A percentile compares a stretch with the other conserved stretches of the same genome.
Evolutionary conservation across 2,329 filamentous ascomycete species (phyloP).

Genomic region (Aspergillus jensenii): DNA sequence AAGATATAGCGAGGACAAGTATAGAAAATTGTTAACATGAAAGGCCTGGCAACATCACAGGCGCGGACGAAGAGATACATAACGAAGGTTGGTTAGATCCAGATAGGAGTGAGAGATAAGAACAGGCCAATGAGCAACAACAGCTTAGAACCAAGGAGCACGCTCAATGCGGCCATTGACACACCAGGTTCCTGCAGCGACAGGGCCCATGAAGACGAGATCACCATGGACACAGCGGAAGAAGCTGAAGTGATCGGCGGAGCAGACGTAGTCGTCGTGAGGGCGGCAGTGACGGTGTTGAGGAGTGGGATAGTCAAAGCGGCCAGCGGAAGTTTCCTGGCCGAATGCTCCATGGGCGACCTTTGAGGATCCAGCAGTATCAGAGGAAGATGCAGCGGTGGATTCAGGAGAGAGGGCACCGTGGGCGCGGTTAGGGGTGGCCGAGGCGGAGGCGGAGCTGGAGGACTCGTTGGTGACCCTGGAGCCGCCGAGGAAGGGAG

Average conservation of each 20-base stretch:
- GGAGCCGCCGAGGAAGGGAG: conserved; percentile 30
- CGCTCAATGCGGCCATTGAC: conserved; percentile 24
- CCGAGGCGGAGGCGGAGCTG: conserved; percentile 1
- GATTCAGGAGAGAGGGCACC: neutral
- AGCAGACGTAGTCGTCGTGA: conserved; percentile 34
- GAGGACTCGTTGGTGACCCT: neutral
- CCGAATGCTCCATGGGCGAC: no score
- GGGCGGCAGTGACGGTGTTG: conserved; percentile 18
- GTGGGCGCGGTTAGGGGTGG: neutral
- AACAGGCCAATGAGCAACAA: no score
- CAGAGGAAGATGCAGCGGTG: conserved; percentile 5
- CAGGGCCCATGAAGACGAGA: conserved; percentile 37
- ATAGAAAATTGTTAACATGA: neutral
- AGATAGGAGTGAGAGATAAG: neutral
- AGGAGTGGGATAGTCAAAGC: no score
- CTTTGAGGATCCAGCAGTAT: no score
- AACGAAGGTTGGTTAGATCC: neutral
- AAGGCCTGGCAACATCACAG: neutral
- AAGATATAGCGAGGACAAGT: neutral
- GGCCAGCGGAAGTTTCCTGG: no score
- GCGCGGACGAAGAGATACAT: neutral
- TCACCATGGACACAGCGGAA: conserved; percentile 33
- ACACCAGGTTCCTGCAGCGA: conserved; percentile 39
- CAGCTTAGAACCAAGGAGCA: neutral
- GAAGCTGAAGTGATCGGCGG: conserved; percentile 32